These are phyloP conservation scores for Salix exigua DNA, from an alignment of 345 rosid species.

Conservation along the genomic window DNA sequence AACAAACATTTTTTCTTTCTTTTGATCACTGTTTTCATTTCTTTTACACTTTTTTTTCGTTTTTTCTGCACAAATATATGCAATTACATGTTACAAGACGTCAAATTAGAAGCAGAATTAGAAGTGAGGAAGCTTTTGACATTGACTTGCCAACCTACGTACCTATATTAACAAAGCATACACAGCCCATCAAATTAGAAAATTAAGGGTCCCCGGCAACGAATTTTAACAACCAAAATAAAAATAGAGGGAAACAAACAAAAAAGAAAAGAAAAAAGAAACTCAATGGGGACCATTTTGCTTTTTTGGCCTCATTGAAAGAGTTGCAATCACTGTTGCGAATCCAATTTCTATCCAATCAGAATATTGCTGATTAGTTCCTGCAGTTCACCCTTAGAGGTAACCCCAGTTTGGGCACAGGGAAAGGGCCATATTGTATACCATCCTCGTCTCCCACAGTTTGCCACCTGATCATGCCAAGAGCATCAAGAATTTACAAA, in stretches of 20 bases:
- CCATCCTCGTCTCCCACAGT: conserved; percentile 63
- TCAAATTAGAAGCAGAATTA: background rate
- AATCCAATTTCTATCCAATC: background rate
- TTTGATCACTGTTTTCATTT: background rate
- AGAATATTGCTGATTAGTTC: conserved; percentile 5
- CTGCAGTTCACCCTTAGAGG: conserved; percentile 55
- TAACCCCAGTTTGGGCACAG: conserved; percentile 81
- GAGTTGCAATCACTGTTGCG: conserved; percentile 4
- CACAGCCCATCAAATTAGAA: background rate
- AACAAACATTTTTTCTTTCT: background rate
- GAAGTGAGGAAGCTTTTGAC: background rate
- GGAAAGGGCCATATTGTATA: conserved; percentile 90
- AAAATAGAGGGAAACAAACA: background rate
- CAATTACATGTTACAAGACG: background rate
- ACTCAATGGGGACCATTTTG: conserved; percentile 10
- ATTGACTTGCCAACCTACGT: conserved; percentile 8
- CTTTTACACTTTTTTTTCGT: background rate
- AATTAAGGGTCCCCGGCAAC: conserved; percentile 4
- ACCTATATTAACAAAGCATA: background rate
- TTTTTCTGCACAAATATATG: background rate
- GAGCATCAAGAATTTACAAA: background rate
- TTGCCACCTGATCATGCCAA: conserved; percentile 63
- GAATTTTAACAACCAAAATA: background rate
- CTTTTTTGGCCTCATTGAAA: conserved; percentile 14
- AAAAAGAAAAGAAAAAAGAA: background rate